Percentiles rank a stretch among this genome's conserved stretches.
These are phyloP conservation scores for Marasmius sp. DNA, from an alignment of 1,284 basidiomycete genomes.

Conservation along the genomic window DNA sequence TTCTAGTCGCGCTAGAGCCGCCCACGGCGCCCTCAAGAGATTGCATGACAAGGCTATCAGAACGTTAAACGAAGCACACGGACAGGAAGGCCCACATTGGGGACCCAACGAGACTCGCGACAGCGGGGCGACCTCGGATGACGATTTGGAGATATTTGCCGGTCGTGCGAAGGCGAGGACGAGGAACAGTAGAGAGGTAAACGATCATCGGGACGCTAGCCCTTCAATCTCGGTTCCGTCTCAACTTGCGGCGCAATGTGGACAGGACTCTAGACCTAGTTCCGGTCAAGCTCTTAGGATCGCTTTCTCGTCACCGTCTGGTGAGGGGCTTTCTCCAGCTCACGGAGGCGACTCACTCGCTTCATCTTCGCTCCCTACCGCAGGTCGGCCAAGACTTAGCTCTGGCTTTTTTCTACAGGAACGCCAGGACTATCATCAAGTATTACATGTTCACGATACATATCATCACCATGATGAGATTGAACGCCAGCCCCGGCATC, in stretches of 20 bases:
- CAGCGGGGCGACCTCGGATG: background rate
- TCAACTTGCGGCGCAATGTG: background rate
- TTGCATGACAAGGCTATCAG: background rate
- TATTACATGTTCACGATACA: too few species aligned
- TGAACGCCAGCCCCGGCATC: too few species aligned
- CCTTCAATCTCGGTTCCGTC: too few species aligned
- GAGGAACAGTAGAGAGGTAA: background rate
- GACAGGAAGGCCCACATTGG: background rate
- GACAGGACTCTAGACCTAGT: background rate
- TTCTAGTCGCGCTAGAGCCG: constrained; percentile 4
- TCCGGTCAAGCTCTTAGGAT: background rate
- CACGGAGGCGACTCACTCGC: too few species aligned
- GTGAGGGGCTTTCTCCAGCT: too few species aligned
- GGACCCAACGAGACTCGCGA: background rate
- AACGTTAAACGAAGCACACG: background rate
- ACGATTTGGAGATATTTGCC: background rate
- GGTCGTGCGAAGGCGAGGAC: background rate
- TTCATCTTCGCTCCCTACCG: too few species aligned
- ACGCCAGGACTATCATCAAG: too few species aligned
- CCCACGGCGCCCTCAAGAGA: background rate
- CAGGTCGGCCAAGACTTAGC: too few species aligned
- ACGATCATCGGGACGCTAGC: too few species aligned
- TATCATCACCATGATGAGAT: too few species aligned
- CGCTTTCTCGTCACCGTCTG: too few species aligned
- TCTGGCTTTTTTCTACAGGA: too few species aligned